These are phyloP conservation scores for Sarocladium kiliense DNA, from an alignment of 2,329 filamentous ascomycete species.

Conservation along the genomic window DNA sequence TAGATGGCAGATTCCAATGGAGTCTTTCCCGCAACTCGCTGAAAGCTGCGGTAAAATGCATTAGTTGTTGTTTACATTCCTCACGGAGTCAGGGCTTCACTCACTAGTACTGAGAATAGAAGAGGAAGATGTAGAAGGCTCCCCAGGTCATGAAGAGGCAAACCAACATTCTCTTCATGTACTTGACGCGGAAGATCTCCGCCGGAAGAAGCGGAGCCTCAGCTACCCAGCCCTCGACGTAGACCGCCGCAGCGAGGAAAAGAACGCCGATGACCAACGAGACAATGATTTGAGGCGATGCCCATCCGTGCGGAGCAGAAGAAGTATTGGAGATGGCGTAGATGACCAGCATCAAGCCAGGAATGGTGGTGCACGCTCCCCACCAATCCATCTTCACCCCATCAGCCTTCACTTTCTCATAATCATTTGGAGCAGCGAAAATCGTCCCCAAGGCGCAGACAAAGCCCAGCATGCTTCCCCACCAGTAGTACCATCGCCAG, in stretches of 20 bases:
- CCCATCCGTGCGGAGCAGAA: slow-evolving; percentile 57
- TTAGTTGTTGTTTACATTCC: too few species aligned
- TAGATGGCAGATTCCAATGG: slow-evolving; percentile 54
- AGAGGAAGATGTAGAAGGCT: slow-evolving; percentile 56
- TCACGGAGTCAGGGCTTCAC: slow-evolving; percentile 17
- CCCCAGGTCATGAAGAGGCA: slow-evolving; percentile 46
- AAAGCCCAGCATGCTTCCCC: slow-evolving; percentile 41
- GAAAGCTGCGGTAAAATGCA: too few species aligned
- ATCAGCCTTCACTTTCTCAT: slow-evolving; percentile 22
- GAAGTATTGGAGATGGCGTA: slow-evolving; percentile 64
- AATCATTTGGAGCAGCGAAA: slow-evolving; percentile 30
- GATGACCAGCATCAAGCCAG: slow-evolving; percentile 59
- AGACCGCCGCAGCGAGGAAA: slow-evolving; percentile 49
- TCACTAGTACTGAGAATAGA: slow-evolving; percentile 62
- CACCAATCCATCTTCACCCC: slow-evolving; percentile 54
- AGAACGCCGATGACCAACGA: slow-evolving; percentile 52
- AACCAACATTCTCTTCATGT: slow-evolving; percentile 52
- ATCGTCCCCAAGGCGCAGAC: slow-evolving; percentile 45
- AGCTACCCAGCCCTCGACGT: slow-evolving; percentile 61
- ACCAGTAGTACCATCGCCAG: slow-evolving; percentile 67
- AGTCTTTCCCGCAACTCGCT: slow-evolving; percentile 43
- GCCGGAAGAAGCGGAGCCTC: slow-evolving; percentile 56
- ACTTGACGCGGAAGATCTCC: slow-evolving; percentile 57
- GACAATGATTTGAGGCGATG: slow-evolving; percentile 57
- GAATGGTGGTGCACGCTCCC: slow-evolving; percentile 47